Conservation (phyloP, 164 flowering plant genomes). For the Magnolia kwangsiensis region DNA sequence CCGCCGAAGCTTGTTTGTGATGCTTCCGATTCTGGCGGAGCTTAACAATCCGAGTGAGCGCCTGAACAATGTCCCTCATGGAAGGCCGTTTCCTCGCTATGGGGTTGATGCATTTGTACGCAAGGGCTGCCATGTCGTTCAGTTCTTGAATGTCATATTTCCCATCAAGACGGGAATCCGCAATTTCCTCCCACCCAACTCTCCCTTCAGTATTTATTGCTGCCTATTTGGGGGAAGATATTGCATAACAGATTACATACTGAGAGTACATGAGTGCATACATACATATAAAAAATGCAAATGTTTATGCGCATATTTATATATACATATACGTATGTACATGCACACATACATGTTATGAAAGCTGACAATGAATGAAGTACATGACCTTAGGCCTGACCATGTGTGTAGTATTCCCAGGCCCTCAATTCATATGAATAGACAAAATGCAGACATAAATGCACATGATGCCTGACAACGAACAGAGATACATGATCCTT, state of each 20-base stretch:
- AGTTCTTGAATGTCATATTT: slow-evolving; percentile 62
- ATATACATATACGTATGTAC: background rate
- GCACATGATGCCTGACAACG: too few relatives aligned
- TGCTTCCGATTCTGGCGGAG: slow-evolving; percentile 44
- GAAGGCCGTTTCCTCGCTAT: slow-evolving; percentile 67
- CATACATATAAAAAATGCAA: background rate
- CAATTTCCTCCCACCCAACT: slow-evolving; percentile 94
- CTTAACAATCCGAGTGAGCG: slow-evolving; percentile 53
- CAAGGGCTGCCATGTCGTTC: slow-evolving; percentile 69
- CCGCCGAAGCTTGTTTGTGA: slow-evolving; percentile 36
- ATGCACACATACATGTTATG: background rate
- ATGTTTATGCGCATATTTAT: background rate
- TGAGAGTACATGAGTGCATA: background rate
- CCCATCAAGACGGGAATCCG: slow-evolving; percentile 70
- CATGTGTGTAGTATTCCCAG: background rate
- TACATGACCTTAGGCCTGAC: background rate
- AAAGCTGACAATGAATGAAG: background rate
- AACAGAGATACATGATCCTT: background rate
- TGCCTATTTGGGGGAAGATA: slow-evolving; percentile 45
- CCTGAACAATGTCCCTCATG: slow-evolving; percentile 86
- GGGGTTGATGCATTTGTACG: slow-evolving; percentile 71
- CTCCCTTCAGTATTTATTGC: slow-evolving; percentile 74
- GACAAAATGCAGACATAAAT: too few relatives aligned
- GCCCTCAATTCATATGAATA: background rate
- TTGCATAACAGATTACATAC: background rate